Conservation (phyloP, 352 stramenopile genomes). For the Blastocystis sp. region DNA sequence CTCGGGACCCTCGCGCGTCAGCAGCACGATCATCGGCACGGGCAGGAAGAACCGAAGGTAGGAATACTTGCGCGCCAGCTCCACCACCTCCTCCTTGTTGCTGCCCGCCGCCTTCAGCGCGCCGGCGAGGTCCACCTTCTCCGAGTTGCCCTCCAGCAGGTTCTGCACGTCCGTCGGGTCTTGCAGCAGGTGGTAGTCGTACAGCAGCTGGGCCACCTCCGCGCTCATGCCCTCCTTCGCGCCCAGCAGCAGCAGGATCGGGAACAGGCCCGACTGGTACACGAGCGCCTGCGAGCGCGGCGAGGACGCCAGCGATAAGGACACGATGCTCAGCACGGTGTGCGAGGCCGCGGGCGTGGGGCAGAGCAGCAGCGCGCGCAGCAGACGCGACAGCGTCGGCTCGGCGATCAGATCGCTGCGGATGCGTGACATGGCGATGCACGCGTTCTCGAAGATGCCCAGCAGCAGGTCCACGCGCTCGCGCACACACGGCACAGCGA, state of each 20-base stretch:
- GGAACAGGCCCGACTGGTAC: constrained; percentile 54
- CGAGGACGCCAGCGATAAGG: not conserved
- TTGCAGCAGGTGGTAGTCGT: not conserved
- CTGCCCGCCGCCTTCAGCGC: not conserved
- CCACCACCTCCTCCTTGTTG: constrained; percentile 5
- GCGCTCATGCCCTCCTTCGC: not conserved
- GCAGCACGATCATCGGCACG: constrained; percentile 1
- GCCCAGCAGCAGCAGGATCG: not conserved
- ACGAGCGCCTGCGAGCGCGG: not conserved
- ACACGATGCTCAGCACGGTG: not conserved
- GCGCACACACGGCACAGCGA: not conserved
- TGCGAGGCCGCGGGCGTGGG: too few relatives aligned
- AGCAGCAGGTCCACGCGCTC: not conserved
- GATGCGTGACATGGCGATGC: not conserved
- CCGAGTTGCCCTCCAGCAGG: not conserved
- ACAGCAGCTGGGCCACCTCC: not conserved
- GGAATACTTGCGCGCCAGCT: constrained; percentile 7
- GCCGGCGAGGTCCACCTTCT: not conserved
- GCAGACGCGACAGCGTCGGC: constrained; percentile 15
- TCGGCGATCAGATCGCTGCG: not conserved
- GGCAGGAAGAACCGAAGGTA: constrained; percentile 61
- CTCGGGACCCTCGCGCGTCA: constrained; percentile 25
- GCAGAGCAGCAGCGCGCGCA: not conserved
- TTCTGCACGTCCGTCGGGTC: constrained; percentile 28
- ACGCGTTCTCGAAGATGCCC: not conserved